phyloP scores from a whole-genome alignment of 140 eudicot species.

The Oenanthe javanica region DNA sequence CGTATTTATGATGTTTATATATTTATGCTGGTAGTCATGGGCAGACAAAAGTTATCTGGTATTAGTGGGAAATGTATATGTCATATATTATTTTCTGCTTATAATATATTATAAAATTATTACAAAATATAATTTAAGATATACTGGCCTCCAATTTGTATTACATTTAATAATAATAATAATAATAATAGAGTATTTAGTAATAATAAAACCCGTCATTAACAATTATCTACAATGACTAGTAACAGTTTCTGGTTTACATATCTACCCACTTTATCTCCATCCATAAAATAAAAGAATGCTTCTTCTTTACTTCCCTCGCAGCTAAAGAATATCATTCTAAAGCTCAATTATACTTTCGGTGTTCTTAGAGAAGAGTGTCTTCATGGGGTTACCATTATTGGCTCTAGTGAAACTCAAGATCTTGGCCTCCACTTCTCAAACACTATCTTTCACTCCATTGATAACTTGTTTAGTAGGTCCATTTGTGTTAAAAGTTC shows the following conservation, averaged over 20 bases:
- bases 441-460: neutral
- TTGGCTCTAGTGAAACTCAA: conserved; percentile 12
- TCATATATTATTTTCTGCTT: no score
- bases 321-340: neutral
- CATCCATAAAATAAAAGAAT: neutral
- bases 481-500: conserved; percentile 11
- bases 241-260: neutral
- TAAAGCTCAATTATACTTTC: neutral
- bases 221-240: neutral
- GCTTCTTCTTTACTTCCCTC: neutral
- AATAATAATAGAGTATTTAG: no score
- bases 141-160: no score
- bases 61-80: no score
- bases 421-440: conserved; percentile 7
- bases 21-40: neutral
- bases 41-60: no score
- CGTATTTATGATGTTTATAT: neutral
- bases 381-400: neutral
- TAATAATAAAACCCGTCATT: neutral
- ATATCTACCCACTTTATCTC: neutral
- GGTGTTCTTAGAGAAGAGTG: neutral
- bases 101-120: no score
- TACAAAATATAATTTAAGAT: no score
- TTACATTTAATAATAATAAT: no score
- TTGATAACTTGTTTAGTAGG: neutral